Conservation (phyloP, 2,329 filamentous ascomycete species). For the Didymella arachidicola region DNA sequence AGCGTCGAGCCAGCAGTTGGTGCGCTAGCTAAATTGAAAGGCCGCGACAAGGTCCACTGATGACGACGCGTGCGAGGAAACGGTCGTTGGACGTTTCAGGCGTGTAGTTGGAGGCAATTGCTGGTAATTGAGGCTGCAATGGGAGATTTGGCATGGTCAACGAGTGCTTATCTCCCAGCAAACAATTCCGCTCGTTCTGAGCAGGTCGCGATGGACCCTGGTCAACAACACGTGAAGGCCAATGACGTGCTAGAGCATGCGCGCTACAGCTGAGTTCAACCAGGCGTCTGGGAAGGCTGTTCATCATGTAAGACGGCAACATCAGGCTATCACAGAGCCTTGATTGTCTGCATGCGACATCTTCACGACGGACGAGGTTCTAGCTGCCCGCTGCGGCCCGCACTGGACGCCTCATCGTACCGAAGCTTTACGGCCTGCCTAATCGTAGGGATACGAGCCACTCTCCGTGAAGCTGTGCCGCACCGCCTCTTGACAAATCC, state of each 20-base stretch:
- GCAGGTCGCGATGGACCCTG: conserved; percentile 10
- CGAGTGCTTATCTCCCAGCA: conserved; percentile 13
- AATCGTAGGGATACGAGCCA: conserved; percentile 1
- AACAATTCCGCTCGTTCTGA: conserved; percentile 2
- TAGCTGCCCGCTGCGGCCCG: conserved; percentile 20
- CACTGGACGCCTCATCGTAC: conserved; percentile 17
- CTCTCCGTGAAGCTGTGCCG: neutral
- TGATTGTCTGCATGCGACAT: conserved; percentile 12
- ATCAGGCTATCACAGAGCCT: conserved; percentile 3
- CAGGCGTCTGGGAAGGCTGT: conserved; percentile 3
- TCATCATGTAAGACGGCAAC: conserved; percentile 3
- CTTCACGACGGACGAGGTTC: neutral
- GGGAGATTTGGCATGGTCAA: neutral
- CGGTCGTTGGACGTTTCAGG: conserved; percentile 11
- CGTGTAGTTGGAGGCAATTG: neutral
- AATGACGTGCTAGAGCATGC: conserved; percentile 13
- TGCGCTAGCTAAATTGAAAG: conserved; percentile 24
- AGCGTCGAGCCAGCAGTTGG: conserved; percentile 21
- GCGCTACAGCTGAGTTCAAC: conserved; percentile 9
- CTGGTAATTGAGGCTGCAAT: conserved; percentile 4
- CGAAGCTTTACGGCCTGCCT: conserved; percentile 6
- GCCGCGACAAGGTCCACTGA: conserved; percentile 26
- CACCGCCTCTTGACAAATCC: neutral
- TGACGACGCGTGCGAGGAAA: conserved; percentile 27
- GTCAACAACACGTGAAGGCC: conserved; percentile 11